Base-by-base conservation (phyloP, 805 yeast species). In the Metschnikowia koreensis region DNA sequence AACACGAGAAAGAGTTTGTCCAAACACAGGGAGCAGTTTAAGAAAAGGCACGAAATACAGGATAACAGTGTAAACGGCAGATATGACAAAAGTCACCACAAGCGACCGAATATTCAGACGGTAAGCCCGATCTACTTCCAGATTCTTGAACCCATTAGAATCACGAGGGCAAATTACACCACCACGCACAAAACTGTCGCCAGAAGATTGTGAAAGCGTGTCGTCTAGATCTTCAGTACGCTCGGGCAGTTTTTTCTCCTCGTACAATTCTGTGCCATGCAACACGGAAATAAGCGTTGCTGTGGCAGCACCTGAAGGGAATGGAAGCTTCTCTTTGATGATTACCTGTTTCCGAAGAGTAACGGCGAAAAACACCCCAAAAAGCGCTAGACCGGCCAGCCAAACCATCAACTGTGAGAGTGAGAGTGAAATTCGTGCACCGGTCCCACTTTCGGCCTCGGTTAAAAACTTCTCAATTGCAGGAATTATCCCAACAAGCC, bases 261-360 rank as follows among this genome's bases (percentile, higher is more conserved):
- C 64, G 46, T 66, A 73, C 46, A 84, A 66, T 42, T 80, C 81
- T 0, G 89, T 82, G 29, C 87, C 86, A 68, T 89, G 97, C 34
- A 93, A 75, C 1, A 94, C 97, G 1, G 92, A 82, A 17, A 93
- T 93, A 58, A 93, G 74, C 2, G 96, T 90, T 0, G 97, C 98
- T 0, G 98, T 94, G 2, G 99, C 98, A 56, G 89, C 82, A 0
- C 99, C 99, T 39, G 96, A 88, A 0, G 99, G 99, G 63, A 93
- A 93, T 1, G 92, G 89, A 37, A 94, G 76, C 63, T 89, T 89
- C 61, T 91, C 97, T 60, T 81, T 82, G n/a, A 91, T 81, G 36
- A 93, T 86, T 16, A 92, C 96, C 65, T 91, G 96, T 55, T 81
- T 81, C 56, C 98, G 77, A 46, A 93, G 73, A 1, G 97, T 93